Evolutionary conservation across 306 rosid species (phyloP).

Genomic region (Psophocarpus tetragonolobus): DNA sequence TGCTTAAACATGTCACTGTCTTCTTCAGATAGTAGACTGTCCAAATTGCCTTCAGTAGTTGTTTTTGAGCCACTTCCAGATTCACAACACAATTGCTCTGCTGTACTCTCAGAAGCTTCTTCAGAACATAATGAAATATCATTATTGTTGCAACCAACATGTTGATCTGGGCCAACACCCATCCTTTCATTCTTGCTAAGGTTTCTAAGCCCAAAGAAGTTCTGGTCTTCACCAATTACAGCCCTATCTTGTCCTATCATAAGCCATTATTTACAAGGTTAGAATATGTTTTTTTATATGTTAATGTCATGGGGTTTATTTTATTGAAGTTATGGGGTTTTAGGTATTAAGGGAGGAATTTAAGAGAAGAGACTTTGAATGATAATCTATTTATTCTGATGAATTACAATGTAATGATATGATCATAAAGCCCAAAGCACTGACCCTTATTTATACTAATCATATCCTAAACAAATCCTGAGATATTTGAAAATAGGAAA

Average conservation of each 20-base stretch:
- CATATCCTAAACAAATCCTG: neutral
- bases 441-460: neutral
- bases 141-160: slow-evolving; percentile 19
- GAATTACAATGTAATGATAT: neutral
- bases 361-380: neutral
- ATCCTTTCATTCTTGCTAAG: slow-evolving; percentile 19
- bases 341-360: neutral
- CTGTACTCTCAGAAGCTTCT: slow-evolving; percentile 32
- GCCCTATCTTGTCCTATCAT: slow-evolving; percentile 41
- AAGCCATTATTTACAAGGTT: slow-evolving; percentile 28
- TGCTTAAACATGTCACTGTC: slow-evolving; percentile 57
- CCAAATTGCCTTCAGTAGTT: slow-evolving; percentile 27
- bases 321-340: neutral
- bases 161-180: slow-evolving; percentile 23
- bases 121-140: slow-evolving; percentile 33
- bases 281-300: neutral
- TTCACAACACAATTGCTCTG: slow-evolving; percentile 35
- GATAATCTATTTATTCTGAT: neutral
- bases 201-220: slow-evolving; percentile 33
- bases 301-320: neutral
- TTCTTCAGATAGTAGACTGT: slow-evolving; percentile 39
- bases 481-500: neutral
- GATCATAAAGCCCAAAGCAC: neutral
- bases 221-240: slow-evolving; percentile 35
- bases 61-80: slow-evolving; percentile 39